Evolutionary conservation across 2,329 filamentous ascomycete genomes (phyloP).

Genomic region (Ascochyta pisi): DNA sequence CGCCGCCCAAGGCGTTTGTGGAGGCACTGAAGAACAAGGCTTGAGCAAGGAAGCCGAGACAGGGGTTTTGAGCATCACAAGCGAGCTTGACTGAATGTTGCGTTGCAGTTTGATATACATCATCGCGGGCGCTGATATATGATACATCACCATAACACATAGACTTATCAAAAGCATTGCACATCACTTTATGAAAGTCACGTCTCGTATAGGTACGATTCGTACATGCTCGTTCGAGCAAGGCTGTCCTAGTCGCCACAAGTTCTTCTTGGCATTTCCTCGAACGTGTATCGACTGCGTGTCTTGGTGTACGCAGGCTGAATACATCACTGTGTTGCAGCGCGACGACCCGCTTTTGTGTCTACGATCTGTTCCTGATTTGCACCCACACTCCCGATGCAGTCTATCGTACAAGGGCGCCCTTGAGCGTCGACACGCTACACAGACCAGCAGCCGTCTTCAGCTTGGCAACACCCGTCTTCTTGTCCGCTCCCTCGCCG

Average conservation of each 20-base stretch:
- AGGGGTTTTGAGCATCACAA: not conserved
- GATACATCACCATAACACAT: conserved; percentile 5
- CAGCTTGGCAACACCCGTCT: conserved; percentile 65
- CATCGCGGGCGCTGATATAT: conserved; percentile 10
- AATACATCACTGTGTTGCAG: not conserved
- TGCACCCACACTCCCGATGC: not conserved
- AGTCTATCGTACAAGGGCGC: conserved; percentile 78
- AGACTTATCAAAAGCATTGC: conserved; percentile 10
- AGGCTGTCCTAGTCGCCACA: not conserved
- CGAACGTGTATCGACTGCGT: not conserved
- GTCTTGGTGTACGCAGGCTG: not conserved
- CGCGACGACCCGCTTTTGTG: not conserved
- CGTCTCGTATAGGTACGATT: not conserved
- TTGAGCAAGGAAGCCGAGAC: conserved; percentile 1
- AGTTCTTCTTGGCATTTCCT: no score
- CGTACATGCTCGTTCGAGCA: no score
- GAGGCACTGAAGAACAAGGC: conserved; percentile 56
- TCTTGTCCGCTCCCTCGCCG: conserved; percentile 67
- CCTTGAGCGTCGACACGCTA: conserved; percentile 80
- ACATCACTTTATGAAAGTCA: not conserved
- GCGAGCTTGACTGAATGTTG: not conserved
- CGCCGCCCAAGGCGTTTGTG: conserved; percentile 83
- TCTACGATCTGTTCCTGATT: not conserved
- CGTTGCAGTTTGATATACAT: not conserved
- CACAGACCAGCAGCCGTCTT: conserved; percentile 83